Base-by-base conservation (phyloP, 1,284 basidiomycete genomes). In the Microbotryomycetes sp. region DNA sequence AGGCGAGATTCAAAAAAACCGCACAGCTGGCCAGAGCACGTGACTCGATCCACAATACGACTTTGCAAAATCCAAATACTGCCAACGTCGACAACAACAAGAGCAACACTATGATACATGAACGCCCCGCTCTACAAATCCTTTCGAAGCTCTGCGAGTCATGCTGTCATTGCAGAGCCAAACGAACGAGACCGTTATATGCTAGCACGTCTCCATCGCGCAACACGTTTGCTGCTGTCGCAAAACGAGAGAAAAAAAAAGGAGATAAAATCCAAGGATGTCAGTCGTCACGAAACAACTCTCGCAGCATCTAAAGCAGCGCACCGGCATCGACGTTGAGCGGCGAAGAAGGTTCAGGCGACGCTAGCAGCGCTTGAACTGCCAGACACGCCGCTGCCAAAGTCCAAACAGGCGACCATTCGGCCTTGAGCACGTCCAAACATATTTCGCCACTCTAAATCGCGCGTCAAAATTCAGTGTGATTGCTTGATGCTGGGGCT, bases 381-480 rank as follows among this genome's bases (percentile, higher is more conserved):
- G 75, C 75, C 0, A 73, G 72, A 23, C 70, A 74, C 0, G 72
- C 70, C 1, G 68, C 67, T n/a, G 69, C 66, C 25, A 76, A 57
- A 5, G 70, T 70, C 75, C 75, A 76, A 0, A 75, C 75, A 0
- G 75, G 75, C 2, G 73, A 69, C 75, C 75, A 76, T 49, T 74
- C 71, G 1, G 64, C 45, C 49, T 69, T 60, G 4, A 76, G 70
- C 1, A 76, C 62, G 57, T 76, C 75, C 1, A 76, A 61, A 45
- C 75, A 76, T 56, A 76, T 74, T 52, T 76, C 75, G 28, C 75
- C 75, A 3, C 67, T 70, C 62, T 71, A 58, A 29, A 36, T 5
- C 3, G 32, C 30, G n/a, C 30, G 16, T 29, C 14, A 19, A 32
- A 6, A 7, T 19, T 42, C 19, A 30, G 25, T 6, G 19, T 28